A percentile compares a stretch with the other conserved stretches of the same genome.
These are phyloP conservation scores for Hamamelis virginiana DNA, from an alignment of 164 flowering plant species.

Conservation along the genomic window DNA sequence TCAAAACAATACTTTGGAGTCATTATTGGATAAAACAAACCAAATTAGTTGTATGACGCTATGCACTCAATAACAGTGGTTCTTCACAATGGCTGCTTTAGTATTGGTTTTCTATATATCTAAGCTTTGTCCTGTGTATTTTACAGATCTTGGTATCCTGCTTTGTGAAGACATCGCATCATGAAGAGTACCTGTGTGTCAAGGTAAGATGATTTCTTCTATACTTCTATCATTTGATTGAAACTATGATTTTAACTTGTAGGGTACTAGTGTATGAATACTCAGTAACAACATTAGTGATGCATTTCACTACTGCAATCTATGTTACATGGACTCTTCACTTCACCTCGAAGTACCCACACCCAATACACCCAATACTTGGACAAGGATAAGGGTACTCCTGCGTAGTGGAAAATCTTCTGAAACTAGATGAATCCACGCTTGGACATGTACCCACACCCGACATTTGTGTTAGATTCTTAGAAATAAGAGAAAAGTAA, in stretches of 20 bases:
- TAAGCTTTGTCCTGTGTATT: conserved; percentile 4
- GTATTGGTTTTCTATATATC: background rate
- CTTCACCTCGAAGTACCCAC: too few relatives aligned
- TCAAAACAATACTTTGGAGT: background rate
- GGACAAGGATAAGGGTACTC: too few relatives aligned
- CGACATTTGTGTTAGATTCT: too few relatives aligned
- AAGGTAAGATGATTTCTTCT: conserved; percentile 50
- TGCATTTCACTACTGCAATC: too few relatives aligned
- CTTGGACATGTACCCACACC: too few relatives aligned
- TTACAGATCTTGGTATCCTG: conserved; percentile 84
- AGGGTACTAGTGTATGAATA: background rate
- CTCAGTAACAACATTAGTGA: too few relatives aligned
- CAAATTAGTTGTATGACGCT: background rate
- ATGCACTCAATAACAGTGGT: background rate
- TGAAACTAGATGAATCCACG: too few relatives aligned
- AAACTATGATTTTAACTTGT: background rate
- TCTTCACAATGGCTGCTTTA: background rate
- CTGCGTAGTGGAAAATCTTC: too few relatives aligned
- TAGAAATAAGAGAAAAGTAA: too few relatives aligned
- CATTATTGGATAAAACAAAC: background rate
- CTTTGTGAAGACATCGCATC: conserved; percentile 92
- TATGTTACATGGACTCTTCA: too few relatives aligned
- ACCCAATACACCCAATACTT: too few relatives aligned
- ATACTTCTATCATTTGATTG: background rate
- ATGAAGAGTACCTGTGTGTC: conserved; percentile 89